A percentile compares a stretch with the other conserved stretches of the same genome.
These are phyloP conservation scores for Aphanomyces invadans DNA, from an alignment of 352 stramenopile genomes.

Conservation along the genomic window DNA sequence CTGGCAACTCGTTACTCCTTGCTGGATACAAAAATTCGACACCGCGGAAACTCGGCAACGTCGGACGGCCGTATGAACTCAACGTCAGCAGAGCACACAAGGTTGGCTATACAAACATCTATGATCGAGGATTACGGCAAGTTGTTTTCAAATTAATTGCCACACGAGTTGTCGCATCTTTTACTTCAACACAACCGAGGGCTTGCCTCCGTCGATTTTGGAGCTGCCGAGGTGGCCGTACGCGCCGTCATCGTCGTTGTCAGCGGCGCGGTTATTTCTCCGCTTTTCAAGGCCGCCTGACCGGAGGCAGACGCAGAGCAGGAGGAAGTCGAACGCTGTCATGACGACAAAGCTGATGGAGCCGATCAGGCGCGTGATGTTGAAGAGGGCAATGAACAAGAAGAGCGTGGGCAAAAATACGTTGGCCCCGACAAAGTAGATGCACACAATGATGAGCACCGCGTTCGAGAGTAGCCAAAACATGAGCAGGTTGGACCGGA, in stretches of 20 bases:
- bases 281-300: slow-evolving; percentile 14
- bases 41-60: no score
- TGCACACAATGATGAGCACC: slow-evolving; percentile 61
- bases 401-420: slow-evolving; percentile 65
- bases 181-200: slow-evolving; percentile 5
- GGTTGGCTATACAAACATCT: no score
- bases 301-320: slow-evolving; percentile 17
- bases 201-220: background rate
- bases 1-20: no score
- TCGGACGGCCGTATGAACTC: no score
- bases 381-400: slow-evolving; percentile 58
- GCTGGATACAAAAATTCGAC: no score
- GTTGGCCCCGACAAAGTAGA: slow-evolving; percentile 47
- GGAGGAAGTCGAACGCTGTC: slow-evolving; percentile 9
- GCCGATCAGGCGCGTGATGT: slow-evolving; percentile 52
- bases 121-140: no score
- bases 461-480: slow-evolving; percentile 77
- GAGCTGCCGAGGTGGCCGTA: slow-evolving; percentile 4
- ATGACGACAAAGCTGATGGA: slow-evolving; percentile 32
- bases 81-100: no score
- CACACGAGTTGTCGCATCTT: no score
- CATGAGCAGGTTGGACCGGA: slow-evolving; percentile 75
- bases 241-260: background rate
- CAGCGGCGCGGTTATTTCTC: background rate
- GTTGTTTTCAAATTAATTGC: no score